Base-by-base conservation (phyloP, 2,329 filamentous ascomycete genomes). In the Pyricularia pennisetigena region DNA sequence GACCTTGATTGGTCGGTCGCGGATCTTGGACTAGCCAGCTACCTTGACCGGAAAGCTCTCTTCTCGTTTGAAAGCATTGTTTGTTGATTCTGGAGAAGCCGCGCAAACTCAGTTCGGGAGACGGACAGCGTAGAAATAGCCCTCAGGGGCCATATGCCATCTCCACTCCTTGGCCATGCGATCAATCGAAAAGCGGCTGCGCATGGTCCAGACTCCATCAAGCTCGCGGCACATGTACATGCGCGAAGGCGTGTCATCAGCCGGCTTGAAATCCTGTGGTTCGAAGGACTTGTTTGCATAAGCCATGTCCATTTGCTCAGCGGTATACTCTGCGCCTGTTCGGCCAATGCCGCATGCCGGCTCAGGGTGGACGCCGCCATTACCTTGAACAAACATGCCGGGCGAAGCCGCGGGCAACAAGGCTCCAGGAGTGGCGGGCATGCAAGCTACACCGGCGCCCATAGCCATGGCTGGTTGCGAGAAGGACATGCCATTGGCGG, bases 241-340 rank as follows among this genome's bases (percentile, higher is more conserved):
- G 70, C 86, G 85, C 63, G 80, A 81, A 57, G 84, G 82, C 76
- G 88, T 83, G 71, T 86, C 82, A 73, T 89, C 86, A 24, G 82
- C 81, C 2, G 87, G 87, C 76, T 87, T 86, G 74, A 88, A 86
- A 72, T 88, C 86, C 79, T 89, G 86, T 20, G 84, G 82, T 75
- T 86, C 82, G 71, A 83, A 81, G 71, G 84, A 78, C 71, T 80
- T 79, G 75, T 83, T 84, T 71, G 78, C 75, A 69, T 81, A 74
- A n/a, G 83, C 82, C 70, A 83, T 81, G 72, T 83, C 77, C 63
- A 81, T 75, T 74, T 84, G 82, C 69, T 83, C 80, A 24, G 81
- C 74, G 41, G 79, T 76, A 63, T 82, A 75, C 74, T 87, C 84
- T 68, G 74, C 74, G 49, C 77, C 76, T 1, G 85, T 87, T 71